Evolutionary conservation across 2,329 filamentous ascomycete genomes (phyloP), one percentile per base, ranked within the genome.

Genomic region (Sclerotinia minor): DNA sequence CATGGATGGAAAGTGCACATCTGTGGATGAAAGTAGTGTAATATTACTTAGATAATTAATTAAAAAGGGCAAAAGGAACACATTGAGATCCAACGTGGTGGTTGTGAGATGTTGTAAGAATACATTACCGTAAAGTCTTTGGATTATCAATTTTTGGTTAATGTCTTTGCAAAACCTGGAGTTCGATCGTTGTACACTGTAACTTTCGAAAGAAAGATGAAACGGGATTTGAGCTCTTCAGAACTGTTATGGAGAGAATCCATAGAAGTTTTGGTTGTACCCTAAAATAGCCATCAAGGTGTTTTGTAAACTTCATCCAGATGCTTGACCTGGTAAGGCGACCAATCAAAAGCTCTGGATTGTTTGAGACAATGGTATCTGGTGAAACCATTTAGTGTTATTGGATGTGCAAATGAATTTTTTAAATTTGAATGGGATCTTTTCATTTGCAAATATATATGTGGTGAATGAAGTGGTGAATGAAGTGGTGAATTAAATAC

Each of bases 251-350:
- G 45, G 4, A n/a, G 45, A 50, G 19, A 21, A 24, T 61, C 21
- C n/a, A 64, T 49, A 26, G 24, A 66, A 49, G 26, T 41, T 38
- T n/a, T 66, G 26, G 35, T 24, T 60, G 5, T 35, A 17, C 32
- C 50, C 19, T 63, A 50, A 44, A 60, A 17, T 66, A 52, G 32
- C 64, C 54, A 66, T 44, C 64, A 66, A 60, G 44, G 64, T 66
- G 5, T 59, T 63, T 50, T 63, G 1, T n/a, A 8, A 19, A n/a
- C 44, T 66, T 54, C 44, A 66, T 58, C 21, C 11, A 45, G 15
- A 58, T 38, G 11, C n/a, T 15, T 41, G 32, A 32, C 19, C 64
- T 15, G 44, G 53, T 17, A 38, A 29, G 24, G n/a, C 13, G 45
- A 66, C 41, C 32, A 66, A 66, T 61, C 8, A 9, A 50, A 50